Conservation (phyloP, 2,329 filamentous ascomycete genomes). For the Colletotrichum gloeosporioides region DNA sequence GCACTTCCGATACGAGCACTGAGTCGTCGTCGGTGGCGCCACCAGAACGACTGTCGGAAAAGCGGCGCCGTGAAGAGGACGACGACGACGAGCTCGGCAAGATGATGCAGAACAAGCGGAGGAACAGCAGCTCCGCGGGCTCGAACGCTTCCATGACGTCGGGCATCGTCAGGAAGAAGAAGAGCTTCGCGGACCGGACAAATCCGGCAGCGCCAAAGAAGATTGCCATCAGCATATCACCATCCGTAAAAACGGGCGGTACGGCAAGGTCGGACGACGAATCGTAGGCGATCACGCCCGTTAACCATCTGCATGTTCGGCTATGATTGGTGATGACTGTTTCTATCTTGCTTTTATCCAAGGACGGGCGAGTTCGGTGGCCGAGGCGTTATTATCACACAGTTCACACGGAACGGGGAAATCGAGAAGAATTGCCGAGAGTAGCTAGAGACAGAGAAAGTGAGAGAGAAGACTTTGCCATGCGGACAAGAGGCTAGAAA, state of each 20-base stretch:
- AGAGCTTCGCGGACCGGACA: slow-evolving; percentile 47
- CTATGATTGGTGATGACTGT: slow-evolving; percentile 14
- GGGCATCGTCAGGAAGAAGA: slow-evolving; percentile 50
- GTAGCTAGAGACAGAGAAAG: background rate
- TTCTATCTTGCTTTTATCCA: slow-evolving; percentile 15
- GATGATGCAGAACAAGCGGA: slow-evolving; percentile 70
- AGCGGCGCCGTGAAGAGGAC: slow-evolving; percentile 89
- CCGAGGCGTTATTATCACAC: slow-evolving; percentile 14
- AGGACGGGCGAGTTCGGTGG: slow-evolving; percentile 7
- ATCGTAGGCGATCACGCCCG: slow-evolving; percentile 29
- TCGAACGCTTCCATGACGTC: slow-evolving; percentile 41
- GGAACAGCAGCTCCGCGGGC: slow-evolving; percentile 61
- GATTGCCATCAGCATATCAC: slow-evolving; percentile 63
- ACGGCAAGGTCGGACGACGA: slow-evolving; percentile 44
- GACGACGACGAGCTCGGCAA: slow-evolving; percentile 93
- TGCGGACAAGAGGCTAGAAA: background rate
- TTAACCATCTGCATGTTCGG: background rate
- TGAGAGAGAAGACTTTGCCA: background rate
- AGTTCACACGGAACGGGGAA: slow-evolving; percentile 17
- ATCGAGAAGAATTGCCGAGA: slow-evolving; percentile 11
- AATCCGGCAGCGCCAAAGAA: slow-evolving; percentile 52
- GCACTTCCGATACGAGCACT: slow-evolving; percentile 12
- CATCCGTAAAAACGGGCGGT: slow-evolving; percentile 47
- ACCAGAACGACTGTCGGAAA: slow-evolving; percentile 83
- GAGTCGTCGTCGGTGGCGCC: slow-evolving; percentile 48